A percentile compares a stretch with the other conserved stretches of the same genome.
phyloP scores from a whole-genome alignment of 1,284 basidiomycete species.

The Porogramme epimiltina region DNA sequence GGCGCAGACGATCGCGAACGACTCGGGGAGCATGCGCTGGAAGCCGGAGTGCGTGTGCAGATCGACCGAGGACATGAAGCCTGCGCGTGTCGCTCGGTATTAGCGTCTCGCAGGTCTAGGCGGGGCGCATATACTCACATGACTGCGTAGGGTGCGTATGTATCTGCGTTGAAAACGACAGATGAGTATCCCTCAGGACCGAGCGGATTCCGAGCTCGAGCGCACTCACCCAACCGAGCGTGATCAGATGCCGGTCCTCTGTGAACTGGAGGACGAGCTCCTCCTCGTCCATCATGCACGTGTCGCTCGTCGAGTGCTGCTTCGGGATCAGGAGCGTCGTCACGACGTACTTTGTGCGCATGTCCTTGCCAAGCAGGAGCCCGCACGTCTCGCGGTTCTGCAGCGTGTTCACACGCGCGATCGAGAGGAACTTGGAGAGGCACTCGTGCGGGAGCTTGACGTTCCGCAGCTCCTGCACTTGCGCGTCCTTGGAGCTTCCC shows the following conservation, averaged over 20 bases:
- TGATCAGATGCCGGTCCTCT: constrained; percentile 75
- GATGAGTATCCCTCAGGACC: too few relatives aligned
- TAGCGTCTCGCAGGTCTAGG: constrained; percentile 1
- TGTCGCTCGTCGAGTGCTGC: constrained; percentile 84
- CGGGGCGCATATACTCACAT: constrained; percentile 48
- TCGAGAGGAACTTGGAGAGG: constrained; percentile 71
- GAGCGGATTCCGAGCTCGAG: background rate
- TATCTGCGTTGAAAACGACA: too few relatives aligned
- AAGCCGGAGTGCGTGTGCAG: constrained; percentile 88
- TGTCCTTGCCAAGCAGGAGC: constrained; percentile 57
- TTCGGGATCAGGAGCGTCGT: constrained; percentile 75
- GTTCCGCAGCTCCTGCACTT: constrained; percentile 48
- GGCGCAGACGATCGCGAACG: constrained; percentile 89
- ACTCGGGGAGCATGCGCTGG: constrained; percentile 86
- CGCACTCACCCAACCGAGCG: constrained; percentile 82
- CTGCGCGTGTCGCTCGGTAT: constrained; percentile 32
- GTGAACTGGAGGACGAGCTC: constrained; percentile 85
- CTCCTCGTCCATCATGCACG: constrained; percentile 87
- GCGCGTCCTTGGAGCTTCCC: constrained; percentile 32
- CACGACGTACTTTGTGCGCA: constrained; percentile 65
- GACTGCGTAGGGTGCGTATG: constrained; percentile 92
- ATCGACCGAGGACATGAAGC: constrained; percentile 89
- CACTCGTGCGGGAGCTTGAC: constrained; percentile 71
- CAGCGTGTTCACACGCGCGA: constrained; percentile 63
- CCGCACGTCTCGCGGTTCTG: constrained; percentile 68